Base-by-base conservation (phyloP, 2,329 filamentous ascomycete genomes). In the Monilinia vaccinii-corymbosi region DNA sequence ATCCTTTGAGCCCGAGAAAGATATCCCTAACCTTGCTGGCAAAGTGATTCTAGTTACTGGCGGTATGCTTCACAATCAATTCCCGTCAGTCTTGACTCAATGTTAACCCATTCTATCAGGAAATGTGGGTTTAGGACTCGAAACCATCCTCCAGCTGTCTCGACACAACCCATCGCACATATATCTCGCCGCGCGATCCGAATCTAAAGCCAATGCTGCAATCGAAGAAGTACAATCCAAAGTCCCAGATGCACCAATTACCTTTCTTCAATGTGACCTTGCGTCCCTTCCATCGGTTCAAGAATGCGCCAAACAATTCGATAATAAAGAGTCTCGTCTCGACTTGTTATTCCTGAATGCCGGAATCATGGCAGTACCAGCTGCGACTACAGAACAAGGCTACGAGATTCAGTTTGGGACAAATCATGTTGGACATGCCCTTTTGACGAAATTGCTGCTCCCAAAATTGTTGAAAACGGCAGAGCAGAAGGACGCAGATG, bases 321-420 rank as follows among this genome's bases (percentile, higher is more conserved):
- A 70, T 0, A 57, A 67, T 1, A 65, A 72, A 21, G 68, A 70
- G n/a, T 62, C 68, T 18, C 71, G 72, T 5, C 71, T 80, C 3
- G 77, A 80, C 62, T 71, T 79, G 38, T 68, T 79, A 4, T 71
- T 79, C 59, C 73, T 74, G 52, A 78, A 79, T 62, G 77, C 77
- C 0, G 78, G 75, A 1, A 70, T 78, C 40, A 77, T 79, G 73
- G 74, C 71, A 0, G 65, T 63, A 16, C 71, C 75, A 14, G 69
- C 73, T 0, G 70, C 61, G 3, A 64, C 74, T 16, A 78, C 75
- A 6, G 66, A 68, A 32, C 75, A 80, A 31, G 77, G 77, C 14
- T 80, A 78, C 60, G 79, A 81, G 64, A 63, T 75, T 16, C 75
- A 78, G 61, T 78, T 80, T 61, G 77, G 74, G 1, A 76, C 73